Evolutionary conservation across 2,329 filamentous ascomycete genomes (phyloP), one percentile per base, ranked within the genome.

Genomic region (Calcarisporium arbuscula): DNA sequence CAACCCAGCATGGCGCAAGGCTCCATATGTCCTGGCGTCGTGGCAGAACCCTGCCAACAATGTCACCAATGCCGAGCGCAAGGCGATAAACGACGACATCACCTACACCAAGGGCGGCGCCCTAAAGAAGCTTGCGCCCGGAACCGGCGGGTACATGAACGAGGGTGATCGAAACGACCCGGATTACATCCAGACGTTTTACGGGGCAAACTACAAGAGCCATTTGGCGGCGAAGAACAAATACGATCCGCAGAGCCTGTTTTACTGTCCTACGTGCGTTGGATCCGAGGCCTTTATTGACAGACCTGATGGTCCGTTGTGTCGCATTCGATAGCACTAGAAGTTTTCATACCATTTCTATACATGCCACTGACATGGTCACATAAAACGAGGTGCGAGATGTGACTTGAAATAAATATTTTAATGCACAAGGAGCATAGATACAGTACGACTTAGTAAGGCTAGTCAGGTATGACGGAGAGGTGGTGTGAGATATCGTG

Each of bases 131-230:
- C 41, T 67, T 12, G 57, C 61, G 3, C 63, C 62, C 2, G 44
- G 56, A 27, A 60, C 56, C 6, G 65, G 64, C 4, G 53, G 52
- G 4, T 67, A 68, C 44, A 54, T 64, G 46, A 67, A 67, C 34
- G 65, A 68, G 44, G 62, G 52, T 10, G 54, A 64, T 41, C 35
- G 49, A 1, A 42, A 56, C 15, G 56, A 64, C 34, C 51, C 56
- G 3, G 39, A 58, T 19, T 58, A 47, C 20, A 43, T 47, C 6
- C 3, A 49, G 21, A 44, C 51, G 3, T 64, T 64, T 35, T 64
- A 58, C 43, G 60, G 61, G 3, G 21, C 34, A 6, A 54, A 52
- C 38, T 59, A 61, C 28, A 28, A 39, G 3, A 35, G 40, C 8
- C 50, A 60, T n/a, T 40, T 55, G 12, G 38, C 32, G 11, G 43